These are phyloP conservation scores for Choiromyces venosus DNA, from an alignment of 495 filamentous ascomycete genomes.

Conservation along the genomic window DNA sequence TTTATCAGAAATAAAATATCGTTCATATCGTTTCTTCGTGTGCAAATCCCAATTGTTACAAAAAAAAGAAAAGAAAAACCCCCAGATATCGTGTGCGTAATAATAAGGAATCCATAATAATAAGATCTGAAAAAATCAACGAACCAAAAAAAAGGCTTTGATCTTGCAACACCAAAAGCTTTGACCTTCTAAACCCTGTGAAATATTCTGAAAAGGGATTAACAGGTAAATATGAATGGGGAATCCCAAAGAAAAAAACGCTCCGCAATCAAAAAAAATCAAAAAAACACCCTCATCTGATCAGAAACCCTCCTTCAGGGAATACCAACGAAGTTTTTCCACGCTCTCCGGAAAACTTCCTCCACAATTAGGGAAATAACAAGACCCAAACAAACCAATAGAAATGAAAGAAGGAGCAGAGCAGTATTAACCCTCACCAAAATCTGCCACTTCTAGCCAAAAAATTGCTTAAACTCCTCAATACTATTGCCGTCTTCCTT, in stretches of 20 bases:
- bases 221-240: not conserved
- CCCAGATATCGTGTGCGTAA: not conserved
- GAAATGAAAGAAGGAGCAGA: not conserved
- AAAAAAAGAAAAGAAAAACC: not conserved
- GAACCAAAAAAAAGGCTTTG: not conserved
- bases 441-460: not conserved
- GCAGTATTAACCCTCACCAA: not conserved
- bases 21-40: not conserved
- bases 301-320: not conserved
- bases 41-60: not conserved
- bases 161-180: not conserved
- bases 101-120: too few relatives aligned
- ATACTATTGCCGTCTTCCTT: constrained; percentile 18
- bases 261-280: not conserved
- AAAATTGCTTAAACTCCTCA: constrained; percentile 11
- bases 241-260: not conserved
- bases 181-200: not conserved
- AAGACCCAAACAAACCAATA: not conserved
- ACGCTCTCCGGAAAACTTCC: not conserved
- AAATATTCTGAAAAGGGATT: not conserved
- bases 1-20: not conserved
- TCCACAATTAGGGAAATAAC: not conserved
- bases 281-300: not conserved
- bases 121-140: not conserved
- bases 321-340: not conserved